These are phyloP conservation scores for Corymbia citriodora DNA, from an alignment of 441 rosid species.

Conservation along the genomic window DNA sequence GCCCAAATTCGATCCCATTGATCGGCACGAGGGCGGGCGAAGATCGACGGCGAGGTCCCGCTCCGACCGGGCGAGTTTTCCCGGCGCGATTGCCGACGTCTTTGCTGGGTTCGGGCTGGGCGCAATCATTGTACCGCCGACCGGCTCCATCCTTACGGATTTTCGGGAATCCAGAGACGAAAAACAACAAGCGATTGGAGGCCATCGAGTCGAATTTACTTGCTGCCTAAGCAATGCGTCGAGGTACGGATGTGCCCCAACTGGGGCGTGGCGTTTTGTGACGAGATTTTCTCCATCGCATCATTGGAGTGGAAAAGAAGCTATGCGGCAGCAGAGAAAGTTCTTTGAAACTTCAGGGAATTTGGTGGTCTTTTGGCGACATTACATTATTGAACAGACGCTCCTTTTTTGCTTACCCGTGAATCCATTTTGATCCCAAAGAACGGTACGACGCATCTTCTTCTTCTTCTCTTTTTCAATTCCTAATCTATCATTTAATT, in stretches of 20 bases:
- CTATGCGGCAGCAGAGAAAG: neutral
- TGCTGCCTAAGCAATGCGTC: neutral
- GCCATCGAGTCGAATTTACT: neutral
- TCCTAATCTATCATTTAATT: neutral
- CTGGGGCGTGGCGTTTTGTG: neutral
- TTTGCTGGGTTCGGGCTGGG: fast-evolving
- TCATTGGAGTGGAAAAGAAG: neutral
- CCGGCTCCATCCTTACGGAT: neutral
- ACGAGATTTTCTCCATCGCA: neutral
- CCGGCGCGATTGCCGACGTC: neutral
- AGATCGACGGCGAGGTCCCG: neutral
- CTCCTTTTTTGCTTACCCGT: neutral
- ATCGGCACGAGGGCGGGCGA: neutral
- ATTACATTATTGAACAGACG: neutral
- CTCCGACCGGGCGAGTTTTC: neutral
- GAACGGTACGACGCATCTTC: neutral
- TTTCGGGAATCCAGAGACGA: neutral
- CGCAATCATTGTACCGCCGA: neutral
- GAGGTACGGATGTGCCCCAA: neutral
- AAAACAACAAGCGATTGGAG: neutral
- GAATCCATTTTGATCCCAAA: neutral
- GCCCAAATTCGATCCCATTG: neutral
- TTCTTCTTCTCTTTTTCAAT: neutral
- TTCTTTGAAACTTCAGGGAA: neutral
- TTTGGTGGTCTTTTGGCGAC: neutral